Percentiles rank a stretch among this genome's conserved stretches.
Evolutionary conservation across 805 yeast species (phyloP).

Genomic region (Barnettozyma siamensis): DNA sequence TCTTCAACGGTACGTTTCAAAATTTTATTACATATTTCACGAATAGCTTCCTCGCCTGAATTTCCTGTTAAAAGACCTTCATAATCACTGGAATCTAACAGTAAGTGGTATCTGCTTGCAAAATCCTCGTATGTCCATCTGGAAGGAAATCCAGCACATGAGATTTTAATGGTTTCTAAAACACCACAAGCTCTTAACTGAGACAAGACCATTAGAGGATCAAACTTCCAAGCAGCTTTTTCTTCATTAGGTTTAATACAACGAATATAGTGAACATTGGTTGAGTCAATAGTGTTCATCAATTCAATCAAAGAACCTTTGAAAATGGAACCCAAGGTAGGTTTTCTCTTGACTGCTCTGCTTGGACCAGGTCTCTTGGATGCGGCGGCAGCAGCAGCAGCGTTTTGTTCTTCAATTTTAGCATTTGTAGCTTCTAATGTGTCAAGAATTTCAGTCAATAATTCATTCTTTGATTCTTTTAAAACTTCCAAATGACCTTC

Average conservation of each 20-base stretch:
- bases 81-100: slow-evolving; percentile 70
- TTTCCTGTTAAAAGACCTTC: slow-evolving; percentile 47
- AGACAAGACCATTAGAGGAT: slow-evolving; percentile 88
- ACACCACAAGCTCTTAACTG: slow-evolving; percentile 99
- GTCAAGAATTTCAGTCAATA: slow-evolving; percentile 58
- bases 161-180: slow-evolving; percentile 89
- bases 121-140: slow-evolving; percentile 94
- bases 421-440: slow-evolving; percentile 51
- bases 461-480: slow-evolving; percentile 58
- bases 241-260: slow-evolving; percentile 96
- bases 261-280: slow-evolving; percentile 94
- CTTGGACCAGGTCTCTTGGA: slow-evolving; percentile 34
- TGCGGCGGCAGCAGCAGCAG: slow-evolving; percentile 18
- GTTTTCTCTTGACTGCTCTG: slow-evolving; percentile 60
- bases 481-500: slow-evolving; percentile 90
- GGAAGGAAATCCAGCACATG: slow-evolving; percentile 97
- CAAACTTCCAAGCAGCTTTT: slow-evolving; percentile 94
- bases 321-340: slow-evolving; percentile 92
- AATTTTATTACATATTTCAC: slow-evolving; percentile 62
- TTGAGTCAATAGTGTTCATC: slow-evolving; percentile 88
- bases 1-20: slow-evolving; percentile 60
- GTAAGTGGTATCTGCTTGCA: slow-evolving; percentile 80
- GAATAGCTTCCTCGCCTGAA: slow-evolving; percentile 50
- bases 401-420: slow-evolving; percentile 26
- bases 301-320: slow-evolving; percentile 87